Evolutionary conservation across 306 rosid genomes (phyloP), one percentile per base, ranked within the genome.

Genomic region (Fragaria nilgerrensis): DNA sequence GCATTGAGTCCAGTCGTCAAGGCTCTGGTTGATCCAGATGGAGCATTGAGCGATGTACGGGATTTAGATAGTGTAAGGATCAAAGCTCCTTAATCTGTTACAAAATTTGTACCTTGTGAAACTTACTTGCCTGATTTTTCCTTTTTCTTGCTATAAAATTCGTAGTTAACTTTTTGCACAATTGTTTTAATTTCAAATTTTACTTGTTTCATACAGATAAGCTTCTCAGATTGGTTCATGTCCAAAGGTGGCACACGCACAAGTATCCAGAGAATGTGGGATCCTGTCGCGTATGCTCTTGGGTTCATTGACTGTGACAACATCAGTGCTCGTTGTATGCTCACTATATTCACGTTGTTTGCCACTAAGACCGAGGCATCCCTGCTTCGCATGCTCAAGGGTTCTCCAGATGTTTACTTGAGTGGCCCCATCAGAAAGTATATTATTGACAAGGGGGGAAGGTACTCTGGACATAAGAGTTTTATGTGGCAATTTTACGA

Each of bases 341-440:
- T 95, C 49, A 95, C 99, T 76, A 95, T 95, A 85, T 95, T 95
- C 86, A 87, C 99, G 15, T 85, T 92, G 85, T 95, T 95, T 52
- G 99, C 99, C 77, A 95, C 99, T 2, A 95, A 95, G 87, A 95
- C 99, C 0, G 99, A 95, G 88, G 99, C 99, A 87, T 95, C 99
- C 77, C 85, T 95, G 9, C 86, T 95, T 75, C 92, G 99, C 29
- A 95, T 95, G 99, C 92, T 95, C 79, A 95, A 95, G 88, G 99
- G 99, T 85, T 92, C 97, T 67, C 99, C 99, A 1, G 98, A 95
- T 81, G 85, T 87, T 82, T 91, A 90, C 84, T 79, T 95, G 83
- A 95, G 99, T 73, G 97, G 99, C 22, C 99, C 99, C 66, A 95
- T 95, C 72, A 86, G 75, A 81, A 86, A 95, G 86, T 92, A 95